A percentile compares a stretch with the other conserved stretches of the same genome.
Conservation (phyloP, 1,284 basidiomycete species). For the Leccinum olivaceoglutinosum region DNA sequence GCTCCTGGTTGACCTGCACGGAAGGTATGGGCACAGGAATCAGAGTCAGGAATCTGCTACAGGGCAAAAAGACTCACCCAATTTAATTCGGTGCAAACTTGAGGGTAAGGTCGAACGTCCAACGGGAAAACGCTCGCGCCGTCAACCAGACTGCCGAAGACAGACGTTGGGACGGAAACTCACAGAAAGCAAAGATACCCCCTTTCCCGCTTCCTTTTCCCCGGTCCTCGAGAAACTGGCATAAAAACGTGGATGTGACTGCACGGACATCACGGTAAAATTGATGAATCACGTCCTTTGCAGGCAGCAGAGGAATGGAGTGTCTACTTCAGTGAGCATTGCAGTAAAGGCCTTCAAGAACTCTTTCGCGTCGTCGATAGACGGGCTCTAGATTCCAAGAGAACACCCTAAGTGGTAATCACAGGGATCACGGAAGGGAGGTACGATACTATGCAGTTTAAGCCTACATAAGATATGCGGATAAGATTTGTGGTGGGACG, state of each 20-base stretch:
- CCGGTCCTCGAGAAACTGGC: constrained; percentile 78
- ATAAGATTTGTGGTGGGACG: background rate
- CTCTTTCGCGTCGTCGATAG: constrained; percentile 73
- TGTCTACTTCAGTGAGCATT: constrained; percentile 64
- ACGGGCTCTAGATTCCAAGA: constrained; percentile 59
- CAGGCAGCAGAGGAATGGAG: constrained; percentile 80
- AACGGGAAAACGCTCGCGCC: constrained; percentile 10
- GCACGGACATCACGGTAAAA: constrained; percentile 74
- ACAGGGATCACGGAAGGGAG: background rate
- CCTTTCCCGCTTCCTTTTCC: constrained; percentile 38
- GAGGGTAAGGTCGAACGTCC: background rate
- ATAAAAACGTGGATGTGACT: constrained; percentile 39
- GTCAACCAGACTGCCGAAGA: constrained; percentile 9
- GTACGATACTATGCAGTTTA: constrained; percentile 57
- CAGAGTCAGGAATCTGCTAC: background rate
- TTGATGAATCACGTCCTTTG: constrained; percentile 82
- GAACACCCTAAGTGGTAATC: constrained; percentile 2
- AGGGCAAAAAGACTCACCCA: constrained; percentile 14
- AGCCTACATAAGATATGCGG: constrained; percentile 45
- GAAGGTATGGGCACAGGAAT: constrained; percentile 6
- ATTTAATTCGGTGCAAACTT: constrained; percentile 11
- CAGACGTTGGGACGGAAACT: constrained; percentile 27
- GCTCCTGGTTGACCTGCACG: constrained; percentile 60
- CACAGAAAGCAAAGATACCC: constrained; percentile 73
- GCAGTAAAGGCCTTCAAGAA: constrained; percentile 73